Percentiles rank a stretch among this genome's conserved stretches.
Conservation (phyloP, 225 moss, liverwort and hornwort species). For the Sphagnum contortum region DNA sequence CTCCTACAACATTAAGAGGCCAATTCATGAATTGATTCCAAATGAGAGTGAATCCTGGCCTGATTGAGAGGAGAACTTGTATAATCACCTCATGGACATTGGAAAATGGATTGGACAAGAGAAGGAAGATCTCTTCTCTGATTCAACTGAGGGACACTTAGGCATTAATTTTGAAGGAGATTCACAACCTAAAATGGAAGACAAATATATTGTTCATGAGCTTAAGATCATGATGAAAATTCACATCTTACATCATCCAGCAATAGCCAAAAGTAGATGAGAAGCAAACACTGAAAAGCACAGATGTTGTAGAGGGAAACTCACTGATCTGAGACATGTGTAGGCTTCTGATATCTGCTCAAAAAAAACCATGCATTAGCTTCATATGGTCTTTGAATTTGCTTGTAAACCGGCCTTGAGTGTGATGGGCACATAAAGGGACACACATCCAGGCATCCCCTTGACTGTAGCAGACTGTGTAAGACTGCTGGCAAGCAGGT, state of each 20-base stretch:
- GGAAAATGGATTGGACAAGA: too few relatives aligned
- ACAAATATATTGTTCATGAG: background rate
- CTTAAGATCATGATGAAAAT: background rate
- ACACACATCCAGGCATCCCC: background rate
- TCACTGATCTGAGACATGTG: conserved; percentile 38
- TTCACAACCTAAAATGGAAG: conserved; percentile 3
- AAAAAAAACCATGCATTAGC: background rate
- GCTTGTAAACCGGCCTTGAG: background rate
- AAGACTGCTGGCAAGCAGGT: background rate
- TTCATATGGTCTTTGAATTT: background rate
- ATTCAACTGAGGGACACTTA: too few relatives aligned
- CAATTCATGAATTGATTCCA: too few relatives aligned
- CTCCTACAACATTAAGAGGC: too few relatives aligned
- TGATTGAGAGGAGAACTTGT: too few relatives aligned
- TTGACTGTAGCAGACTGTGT: background rate
- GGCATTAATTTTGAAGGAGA: background rate
- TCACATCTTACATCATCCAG: too few relatives aligned
- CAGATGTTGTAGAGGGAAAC: background rate
- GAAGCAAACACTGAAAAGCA: background rate
- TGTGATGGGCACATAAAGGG: background rate
- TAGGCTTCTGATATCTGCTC: conserved; percentile 48
- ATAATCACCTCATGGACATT: too few relatives aligned
- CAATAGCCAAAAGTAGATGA: background rate
- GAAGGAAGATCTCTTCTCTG: too few relatives aligned
- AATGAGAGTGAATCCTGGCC: too few relatives aligned